phyloP scores from a whole-genome alignment of 2,329 filamentous ascomycete species.

The Fonsecaea multimorphosa region DNA sequence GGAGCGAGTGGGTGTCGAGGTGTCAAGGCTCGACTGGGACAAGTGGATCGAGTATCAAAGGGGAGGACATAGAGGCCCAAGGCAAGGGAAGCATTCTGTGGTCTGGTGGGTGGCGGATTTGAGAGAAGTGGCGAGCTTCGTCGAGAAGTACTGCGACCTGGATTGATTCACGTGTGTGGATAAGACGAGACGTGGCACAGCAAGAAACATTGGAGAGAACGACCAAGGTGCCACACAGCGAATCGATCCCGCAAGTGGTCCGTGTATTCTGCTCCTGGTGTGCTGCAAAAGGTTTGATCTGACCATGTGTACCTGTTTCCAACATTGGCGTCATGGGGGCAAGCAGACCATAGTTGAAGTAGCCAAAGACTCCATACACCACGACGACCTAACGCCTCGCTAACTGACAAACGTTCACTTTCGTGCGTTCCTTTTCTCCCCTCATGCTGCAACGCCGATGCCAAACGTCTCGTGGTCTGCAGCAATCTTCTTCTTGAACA shows the following conservation, averaged over 20 bases:
- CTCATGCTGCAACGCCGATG: conserved; percentile 28
- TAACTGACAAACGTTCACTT: conserved; percentile 1
- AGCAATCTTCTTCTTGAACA: conserved; percentile 84
- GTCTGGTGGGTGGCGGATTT: background rate
- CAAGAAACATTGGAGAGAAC: background rate
- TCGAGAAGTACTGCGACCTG: background rate
- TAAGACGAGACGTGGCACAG: background rate
- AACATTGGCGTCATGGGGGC: background rate
- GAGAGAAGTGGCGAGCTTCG: background rate
- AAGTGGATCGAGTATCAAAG: background rate
- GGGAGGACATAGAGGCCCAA: too few species aligned
- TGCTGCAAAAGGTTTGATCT: background rate
- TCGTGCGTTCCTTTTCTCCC: background rate
- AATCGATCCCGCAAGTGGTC: background rate
- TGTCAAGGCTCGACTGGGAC: background rate
- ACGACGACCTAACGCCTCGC: background rate
- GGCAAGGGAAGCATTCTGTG: background rate
- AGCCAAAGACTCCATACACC: background rate
- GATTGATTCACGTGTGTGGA: background rate
- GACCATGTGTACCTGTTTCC: conserved; percentile 1
- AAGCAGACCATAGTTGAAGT: background rate
- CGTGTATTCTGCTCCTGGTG: background rate
- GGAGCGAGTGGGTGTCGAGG: background rate
- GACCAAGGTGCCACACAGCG: background rate
- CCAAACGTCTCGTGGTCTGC: conserved; percentile 64